phyloP scores from a whole-genome alignment of 805 yeast genomes.

The Wickerhamiella occidentalis region DNA sequence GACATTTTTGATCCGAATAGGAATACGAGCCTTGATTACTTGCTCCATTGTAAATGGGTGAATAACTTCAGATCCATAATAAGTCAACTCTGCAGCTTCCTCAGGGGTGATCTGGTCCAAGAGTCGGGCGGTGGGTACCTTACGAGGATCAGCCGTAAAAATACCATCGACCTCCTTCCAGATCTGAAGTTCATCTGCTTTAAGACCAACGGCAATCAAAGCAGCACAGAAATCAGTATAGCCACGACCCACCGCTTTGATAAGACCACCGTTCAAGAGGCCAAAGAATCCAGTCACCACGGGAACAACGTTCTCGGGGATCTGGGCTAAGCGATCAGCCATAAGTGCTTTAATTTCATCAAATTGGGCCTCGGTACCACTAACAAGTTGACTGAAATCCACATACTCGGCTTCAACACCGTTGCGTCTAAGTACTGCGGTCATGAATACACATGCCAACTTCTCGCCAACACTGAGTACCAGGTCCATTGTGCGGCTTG shows the following conservation, averaged over 20 bases:
- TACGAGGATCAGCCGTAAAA: conserved; percentile 96
- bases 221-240: conserved; percentile 98
- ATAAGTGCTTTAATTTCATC: conserved; percentile 38
- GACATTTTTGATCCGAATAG: conserved; percentile 92
- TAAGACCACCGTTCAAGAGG: conserved; percentile 84
- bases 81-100: conserved; percentile 96
- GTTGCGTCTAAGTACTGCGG: conserved; percentile 68
- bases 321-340: conserved; percentile 34
- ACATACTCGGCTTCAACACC: conserved; percentile 70
- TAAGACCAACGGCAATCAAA: conserved; percentile 79
- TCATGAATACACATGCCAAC: conserved; percentile 78
- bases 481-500: conserved; percentile 74
- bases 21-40: conserved; percentile 89
- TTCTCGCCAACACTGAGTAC: conserved; percentile 93
- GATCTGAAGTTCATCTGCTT: conserved; percentile 88
- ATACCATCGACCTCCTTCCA: conserved; percentile 99
- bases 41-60: conserved; percentile 99
- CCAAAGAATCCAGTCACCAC: conserved; percentile 96
- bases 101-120: conserved; percentile 88
- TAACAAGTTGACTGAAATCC: conserved; percentile 44
- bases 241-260: conserved; percentile 92
- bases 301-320: conserved; percentile 44
- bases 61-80: conserved; percentile 94
- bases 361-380: conserved; percentile 48
- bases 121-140: conserved; percentile 79